phyloP scores from a whole-genome alignment of 2,329 filamentous ascomycete species.

The Bipolaris oryzae region DNA sequence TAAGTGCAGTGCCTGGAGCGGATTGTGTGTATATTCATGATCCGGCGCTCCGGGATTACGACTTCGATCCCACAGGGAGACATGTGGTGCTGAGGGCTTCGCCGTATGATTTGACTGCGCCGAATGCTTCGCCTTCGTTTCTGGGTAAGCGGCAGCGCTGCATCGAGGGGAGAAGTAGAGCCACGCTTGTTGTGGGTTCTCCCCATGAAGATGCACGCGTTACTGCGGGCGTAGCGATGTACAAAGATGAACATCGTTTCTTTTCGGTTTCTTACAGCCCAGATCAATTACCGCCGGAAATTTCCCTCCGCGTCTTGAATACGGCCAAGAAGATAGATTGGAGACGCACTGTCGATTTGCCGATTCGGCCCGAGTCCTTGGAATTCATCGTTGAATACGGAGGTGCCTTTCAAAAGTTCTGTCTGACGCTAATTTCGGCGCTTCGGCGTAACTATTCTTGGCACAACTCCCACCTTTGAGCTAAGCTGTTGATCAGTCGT shows the following conservation, averaged over 20 bases:
- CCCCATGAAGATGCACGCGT: not conserved
- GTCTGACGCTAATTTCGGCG: no score
- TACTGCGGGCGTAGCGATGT: conserved; percentile 15
- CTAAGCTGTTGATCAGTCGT: no score
- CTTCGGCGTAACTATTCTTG: no score
- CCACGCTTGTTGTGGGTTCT: not conserved
- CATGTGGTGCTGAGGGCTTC: conserved; percentile 10
- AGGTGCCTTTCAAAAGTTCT: no score
- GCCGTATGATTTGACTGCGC: conserved; percentile 1
- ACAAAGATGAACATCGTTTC: conserved; percentile 29
- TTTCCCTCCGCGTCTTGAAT: conserved; percentile 16
- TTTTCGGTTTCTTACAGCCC: conserved; percentile 10
- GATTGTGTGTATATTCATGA: conserved; percentile 16
- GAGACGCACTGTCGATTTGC: not conserved
- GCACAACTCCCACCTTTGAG: no score
- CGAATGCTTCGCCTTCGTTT: conserved; percentile 19
- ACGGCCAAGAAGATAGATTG: conserved; percentile 12
- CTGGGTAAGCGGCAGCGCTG: conserved; percentile 20
- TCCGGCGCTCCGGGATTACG: conserved; percentile 7
- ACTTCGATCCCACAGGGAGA: not conserved
- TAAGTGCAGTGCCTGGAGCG: not conserved
- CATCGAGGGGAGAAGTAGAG: conserved; percentile 15
- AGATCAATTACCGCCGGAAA: not conserved
- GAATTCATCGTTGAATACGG: not conserved
- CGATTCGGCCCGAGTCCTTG: not conserved